Evolutionary conservation across 345 rosid genomes (phyloP), one percentile per base, ranked within the genome.

Genomic region (Arabidopsis suecica): DNA sequence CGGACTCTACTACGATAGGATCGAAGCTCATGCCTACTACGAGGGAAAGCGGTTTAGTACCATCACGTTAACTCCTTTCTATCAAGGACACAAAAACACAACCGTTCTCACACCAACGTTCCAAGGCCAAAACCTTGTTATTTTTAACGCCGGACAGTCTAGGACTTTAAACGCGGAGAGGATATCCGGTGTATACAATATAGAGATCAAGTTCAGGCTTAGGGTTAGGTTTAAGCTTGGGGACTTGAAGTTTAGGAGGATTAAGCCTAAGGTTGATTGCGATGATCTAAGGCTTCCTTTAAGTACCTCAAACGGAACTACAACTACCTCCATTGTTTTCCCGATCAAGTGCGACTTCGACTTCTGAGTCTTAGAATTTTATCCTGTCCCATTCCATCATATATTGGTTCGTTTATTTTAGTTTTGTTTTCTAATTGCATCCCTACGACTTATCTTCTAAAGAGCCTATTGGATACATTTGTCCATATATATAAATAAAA

Each of bases 51-150:
- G 95, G 60, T 72, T 93, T 34, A 53, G 60, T 9, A 5, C 81
- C n/a, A 41, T 14, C 8, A 3, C 33, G 12, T 60, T 86, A 47
- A 40, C 68, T 28, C 86, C 91, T 11, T 90, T 93, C 62, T 93
- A 87, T 34, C 95, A 93, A 68, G 98, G 96, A 20, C 90, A 86
- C 80, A 93, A 90, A 81, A 90, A 77, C 40, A 90, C 95, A 4
- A 93, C 84, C 16, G 40, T 72, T 40, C 74, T 90, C 71, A 75
- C 16, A 11, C 71, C 91, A 5, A 63, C 14, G 25, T 86, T 90
- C 54, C 37, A 45, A 7, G 90, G 95, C 5, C 77, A 83, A 54
- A 48, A 77, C 1, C 0, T 72, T 20, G 69, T 84, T 14, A 7
- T 78, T 18, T 82, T 88, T 16, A 64, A 75, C 10, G 79, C 77